Evolutionary conservation across 148 eudicot genomes (phyloP).

Genomic region (Silene conica): DNA sequence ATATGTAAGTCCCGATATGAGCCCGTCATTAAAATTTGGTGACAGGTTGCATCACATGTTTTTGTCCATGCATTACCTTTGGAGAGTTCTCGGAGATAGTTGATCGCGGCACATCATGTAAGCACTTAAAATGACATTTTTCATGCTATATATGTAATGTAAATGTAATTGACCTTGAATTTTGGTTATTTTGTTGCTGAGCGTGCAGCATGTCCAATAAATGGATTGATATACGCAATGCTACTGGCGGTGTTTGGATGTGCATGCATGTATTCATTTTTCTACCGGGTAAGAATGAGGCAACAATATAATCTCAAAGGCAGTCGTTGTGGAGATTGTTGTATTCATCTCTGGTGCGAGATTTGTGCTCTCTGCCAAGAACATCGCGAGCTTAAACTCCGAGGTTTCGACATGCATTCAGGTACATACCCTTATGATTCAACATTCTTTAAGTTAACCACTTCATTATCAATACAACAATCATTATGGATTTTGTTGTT

Average conservation of each 20-base stretch:
- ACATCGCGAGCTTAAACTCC: conserved; percentile 26
- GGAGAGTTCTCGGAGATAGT: conserved; percentile 28
- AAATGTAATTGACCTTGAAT: background rate
- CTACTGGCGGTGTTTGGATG: conserved; percentile 9
- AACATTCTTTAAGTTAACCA: background rate
- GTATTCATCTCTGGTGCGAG: conserved; percentile 24
- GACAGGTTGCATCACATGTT: conserved; percentile 24
- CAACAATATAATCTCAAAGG: conserved; percentile 22
- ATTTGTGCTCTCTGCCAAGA: conserved; percentile 27
- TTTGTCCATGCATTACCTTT: conserved; percentile 31
- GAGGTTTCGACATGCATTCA: conserved; percentile 19
- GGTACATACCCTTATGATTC: conserved; percentile 12
- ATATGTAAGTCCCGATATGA: background rate
- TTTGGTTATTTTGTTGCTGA: background rate
- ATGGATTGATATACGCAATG: conserved; percentile 25
- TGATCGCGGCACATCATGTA: conserved; percentile 27
- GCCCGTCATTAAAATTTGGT: background rate
- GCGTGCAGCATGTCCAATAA: conserved; percentile 21
- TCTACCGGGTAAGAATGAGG: conserved; percentile 25
- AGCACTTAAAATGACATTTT: background rate
- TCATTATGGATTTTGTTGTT: too few species aligned
- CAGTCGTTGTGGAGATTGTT: conserved; percentile 20
- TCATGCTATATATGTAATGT: background rate
- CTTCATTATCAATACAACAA: too few species aligned
- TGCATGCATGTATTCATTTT: conserved; percentile 24